Evolutionary conservation across 1,139 yeast genomes (phyloP).

Genomic region (Blastobotrys ciferrii): DNA sequence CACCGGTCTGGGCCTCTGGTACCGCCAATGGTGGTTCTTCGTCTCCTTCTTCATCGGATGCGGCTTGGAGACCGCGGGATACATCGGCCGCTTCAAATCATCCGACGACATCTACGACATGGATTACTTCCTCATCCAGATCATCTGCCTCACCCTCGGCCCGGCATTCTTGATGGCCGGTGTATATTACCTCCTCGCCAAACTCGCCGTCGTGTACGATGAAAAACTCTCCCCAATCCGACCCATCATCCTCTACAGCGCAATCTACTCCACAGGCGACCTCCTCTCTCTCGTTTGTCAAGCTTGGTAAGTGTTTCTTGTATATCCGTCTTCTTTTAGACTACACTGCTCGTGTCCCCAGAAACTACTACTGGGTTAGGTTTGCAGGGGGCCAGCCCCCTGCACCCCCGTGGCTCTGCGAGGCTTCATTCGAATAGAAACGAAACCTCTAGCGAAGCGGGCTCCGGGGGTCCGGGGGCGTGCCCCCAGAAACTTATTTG

Average conservation of each 20-base stretch:
- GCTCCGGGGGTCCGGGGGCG: no score
- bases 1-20: slow-evolving; percentile 42
- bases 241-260: slow-evolving; percentile 69
- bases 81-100: slow-evolving; percentile 57
- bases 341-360: no score
- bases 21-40: slow-evolving; percentile 74
- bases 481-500: no score
- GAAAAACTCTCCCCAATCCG: slow-evolving; percentile 55
- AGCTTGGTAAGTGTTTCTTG: no score
- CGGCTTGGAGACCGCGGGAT: slow-evolving; percentile 68
- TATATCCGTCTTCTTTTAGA: no score
- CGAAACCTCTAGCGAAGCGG: no score
- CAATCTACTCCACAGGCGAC: slow-evolving; percentile 66
- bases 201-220: slow-evolving; percentile 69
- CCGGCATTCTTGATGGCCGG: slow-evolving; percentile 94
- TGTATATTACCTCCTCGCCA: slow-evolving; percentile 72
- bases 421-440: no score
- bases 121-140: slow-evolving; percentile 59
- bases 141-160: slow-evolving; percentile 69
- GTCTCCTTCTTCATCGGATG: slow-evolving; percentile 59
- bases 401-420: no score
- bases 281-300: slow-evolving; percentile 69
- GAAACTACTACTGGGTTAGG: no score
- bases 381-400: no score
- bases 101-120: slow-evolving; percentile 41